A percentile compares a stretch with the other conserved stretches of the same genome.
Evolutionary conservation across 1,284 basidiomycete species (phyloP).

Genomic region (Phellinidium pouzarii): DNA sequence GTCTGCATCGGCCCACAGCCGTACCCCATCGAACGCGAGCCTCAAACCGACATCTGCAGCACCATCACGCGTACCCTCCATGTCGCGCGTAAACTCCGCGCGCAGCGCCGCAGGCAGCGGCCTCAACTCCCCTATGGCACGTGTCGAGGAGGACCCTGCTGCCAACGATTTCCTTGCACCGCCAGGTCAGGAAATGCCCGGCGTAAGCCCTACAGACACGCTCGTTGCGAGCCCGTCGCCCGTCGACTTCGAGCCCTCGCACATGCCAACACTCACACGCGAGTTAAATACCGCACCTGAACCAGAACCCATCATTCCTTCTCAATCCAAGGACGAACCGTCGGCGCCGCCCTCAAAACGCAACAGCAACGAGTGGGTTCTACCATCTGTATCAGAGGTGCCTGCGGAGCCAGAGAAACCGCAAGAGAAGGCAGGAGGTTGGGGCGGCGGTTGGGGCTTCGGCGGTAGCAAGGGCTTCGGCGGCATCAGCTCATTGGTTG

Average conservation of each 20-base stretch:
- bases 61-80: slow-evolving; percentile 10
- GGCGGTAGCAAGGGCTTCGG: slow-evolving; percentile 1
- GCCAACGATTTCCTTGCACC: not conserved
- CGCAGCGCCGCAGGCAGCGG: slow-evolving; percentile 1
- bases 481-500: not conserved
- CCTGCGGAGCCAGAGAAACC: slow-evolving; percentile 3
- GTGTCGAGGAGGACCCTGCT: slow-evolving; percentile 2
- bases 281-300: no score
- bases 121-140: slow-evolving; percentile 9
- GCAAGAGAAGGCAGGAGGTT: not conserved
- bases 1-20: no score
- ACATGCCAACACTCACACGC: no score
- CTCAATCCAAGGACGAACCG: not conserved
- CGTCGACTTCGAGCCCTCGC: no score
- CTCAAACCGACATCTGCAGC: not conserved
- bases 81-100: slow-evolving; percentile 4
- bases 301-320: not conserved
- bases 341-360: not conserved
- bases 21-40: not conserved
- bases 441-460: not conserved
- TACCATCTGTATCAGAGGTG: slow-evolving; percentile 1
- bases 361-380: not conserved
- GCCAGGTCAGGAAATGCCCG: not conserved
- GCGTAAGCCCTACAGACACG: not conserved
- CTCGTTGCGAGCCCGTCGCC: not conserved